Evolutionary conservation across 2,329 filamentous ascomycete species (phyloP).

Genomic region (Monosporascus sp.): DNA sequence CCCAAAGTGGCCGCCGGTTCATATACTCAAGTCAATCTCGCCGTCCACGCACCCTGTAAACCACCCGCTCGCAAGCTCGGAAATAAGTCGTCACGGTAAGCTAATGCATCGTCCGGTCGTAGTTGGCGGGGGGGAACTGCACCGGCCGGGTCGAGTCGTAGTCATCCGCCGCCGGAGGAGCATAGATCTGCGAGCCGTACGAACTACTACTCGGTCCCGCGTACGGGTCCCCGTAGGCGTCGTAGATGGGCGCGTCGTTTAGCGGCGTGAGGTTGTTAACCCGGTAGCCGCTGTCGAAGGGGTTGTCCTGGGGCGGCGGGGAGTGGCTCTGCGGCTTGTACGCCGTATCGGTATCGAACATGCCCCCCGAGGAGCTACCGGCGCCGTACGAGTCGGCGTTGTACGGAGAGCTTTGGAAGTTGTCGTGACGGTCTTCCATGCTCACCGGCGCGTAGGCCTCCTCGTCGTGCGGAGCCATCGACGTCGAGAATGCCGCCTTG

Average conservation of each 20-base stretch:
- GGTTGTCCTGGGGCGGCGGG: conserved; percentile 24
- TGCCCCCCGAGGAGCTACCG: conserved; percentile 10
- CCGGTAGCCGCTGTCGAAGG: conserved; percentile 41
- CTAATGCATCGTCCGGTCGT: conserved; percentile 43
- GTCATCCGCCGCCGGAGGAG: conserved; percentile 34
- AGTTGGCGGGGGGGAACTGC: conserved; percentile 53
- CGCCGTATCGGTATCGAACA: conserved; percentile 47
- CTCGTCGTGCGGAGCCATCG: conserved; percentile 59
- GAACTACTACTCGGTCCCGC: conserved; percentile 6
- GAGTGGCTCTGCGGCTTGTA: conserved; percentile 35
- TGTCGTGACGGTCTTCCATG: conserved; percentile 46
- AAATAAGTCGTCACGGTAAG: background rate
- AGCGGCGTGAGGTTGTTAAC: conserved; percentile 26
- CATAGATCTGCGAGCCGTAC: conserved; percentile 28
- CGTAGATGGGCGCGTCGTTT: conserved; percentile 21
- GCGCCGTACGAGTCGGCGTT: conserved; percentile 27
- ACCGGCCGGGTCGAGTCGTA: conserved; percentile 42
- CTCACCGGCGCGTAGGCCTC: conserved; percentile 60
- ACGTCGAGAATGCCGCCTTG: conserved; percentile 58
- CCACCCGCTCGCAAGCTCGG: background rate
- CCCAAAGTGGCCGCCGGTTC: background rate
- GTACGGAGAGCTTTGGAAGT: conserved; percentile 27
- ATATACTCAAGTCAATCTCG: background rate
- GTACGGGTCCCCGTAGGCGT: conserved; percentile 23
- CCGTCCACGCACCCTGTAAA: background rate